Evolutionary conservation across 1,284 basidiomycete genomes (phyloP), one percentile per base, ranked within the genome.

Genomic region (Naganishia sp.): DNA sequence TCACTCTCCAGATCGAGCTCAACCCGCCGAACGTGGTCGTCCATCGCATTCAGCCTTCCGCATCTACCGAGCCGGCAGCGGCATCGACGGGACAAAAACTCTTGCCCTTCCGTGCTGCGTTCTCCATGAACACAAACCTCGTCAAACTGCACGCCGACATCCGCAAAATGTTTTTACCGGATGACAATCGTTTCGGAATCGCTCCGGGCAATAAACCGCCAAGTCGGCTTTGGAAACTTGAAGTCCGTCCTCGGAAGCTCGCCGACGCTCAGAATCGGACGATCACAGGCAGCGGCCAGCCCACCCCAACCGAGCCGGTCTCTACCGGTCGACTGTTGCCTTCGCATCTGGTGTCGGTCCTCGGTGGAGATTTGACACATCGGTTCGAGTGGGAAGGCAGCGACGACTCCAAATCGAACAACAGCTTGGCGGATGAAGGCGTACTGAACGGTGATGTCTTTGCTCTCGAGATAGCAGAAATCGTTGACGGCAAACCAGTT

Each of bases 21-120:
- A 84, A 86, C 64, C 92, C 93, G 18, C 87, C 88, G 1, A 81
- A 82, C 43, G 82, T 94, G 74, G 84, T 83, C 67, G 84, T 88
- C 33, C 84, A 88, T 73, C 69, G 76, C 39, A 71, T 82, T 23
- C 68, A 75, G 23, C 73, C 76, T 6, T 66, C 75, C 21, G 65
- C 61, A 6, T 63, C 59, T 5, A 55, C 65, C 15, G 39, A 64
- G 44, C 61, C 61, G n/a, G 61, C 53, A 36, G 46, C 43, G 33
- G 50, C 15, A 15, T 21, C 18, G 3, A 10, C 10, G n/a, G 45
- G 2, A 9, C 36, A 50, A 21, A 36, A 23, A 9, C 21, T 43
- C n/a, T n/a, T 64, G n/a, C 61, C 61, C 10, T 54, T 54, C 43
- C 50, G 61, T 15, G 53, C 53, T 4, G 49, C 48, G 36, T 57